phyloP scores from a whole-genome alignment of 1,284 basidiomycete species.

The Chondrostereum purpureum region DNA sequence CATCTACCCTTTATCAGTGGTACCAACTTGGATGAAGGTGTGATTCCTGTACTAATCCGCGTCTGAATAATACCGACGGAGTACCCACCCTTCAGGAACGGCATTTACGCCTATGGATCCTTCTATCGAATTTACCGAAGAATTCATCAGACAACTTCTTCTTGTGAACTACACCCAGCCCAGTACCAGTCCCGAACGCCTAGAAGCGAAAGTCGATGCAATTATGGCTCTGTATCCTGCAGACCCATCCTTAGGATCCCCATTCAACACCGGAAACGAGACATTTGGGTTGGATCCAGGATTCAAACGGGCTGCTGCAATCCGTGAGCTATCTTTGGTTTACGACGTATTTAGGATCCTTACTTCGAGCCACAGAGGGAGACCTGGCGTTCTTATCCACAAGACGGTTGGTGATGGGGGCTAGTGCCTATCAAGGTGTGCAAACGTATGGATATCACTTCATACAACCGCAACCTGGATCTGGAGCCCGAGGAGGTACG shows the following conservation, averaged over 20 bases:
- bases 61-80: too few species aligned
- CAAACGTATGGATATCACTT: constrained; percentile 43
- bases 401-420: too few species aligned
- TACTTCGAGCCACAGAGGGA: too few species aligned
- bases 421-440: constrained; percentile 32
- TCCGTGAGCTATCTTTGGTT: constrained; percentile 28
- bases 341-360: too few species aligned
- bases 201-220: constrained; percentile 21
- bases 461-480: constrained; percentile 31
- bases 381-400: too few species aligned
- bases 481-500: constrained; percentile 27
- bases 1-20: constrained; percentile 42
- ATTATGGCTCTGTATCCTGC: constrained; percentile 43
- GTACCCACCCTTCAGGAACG: constrained; percentile 26
- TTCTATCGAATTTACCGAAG: constrained; percentile 10
- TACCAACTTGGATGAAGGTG: constrained; percentile 43
- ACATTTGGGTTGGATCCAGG: constrained; percentile 39
- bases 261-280: constrained; percentile 42
- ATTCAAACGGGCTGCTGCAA: constrained; percentile 39
- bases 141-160: not conserved
- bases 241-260: constrained; percentile 40
- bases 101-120: constrained; percentile 25
- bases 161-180: constrained; percentile 13
- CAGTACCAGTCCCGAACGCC: constrained; percentile 17
- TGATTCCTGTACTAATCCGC: not conserved